Conservation (phyloP, 768 basidiomycete genomes). For the Suillus weaverae region DNA sequence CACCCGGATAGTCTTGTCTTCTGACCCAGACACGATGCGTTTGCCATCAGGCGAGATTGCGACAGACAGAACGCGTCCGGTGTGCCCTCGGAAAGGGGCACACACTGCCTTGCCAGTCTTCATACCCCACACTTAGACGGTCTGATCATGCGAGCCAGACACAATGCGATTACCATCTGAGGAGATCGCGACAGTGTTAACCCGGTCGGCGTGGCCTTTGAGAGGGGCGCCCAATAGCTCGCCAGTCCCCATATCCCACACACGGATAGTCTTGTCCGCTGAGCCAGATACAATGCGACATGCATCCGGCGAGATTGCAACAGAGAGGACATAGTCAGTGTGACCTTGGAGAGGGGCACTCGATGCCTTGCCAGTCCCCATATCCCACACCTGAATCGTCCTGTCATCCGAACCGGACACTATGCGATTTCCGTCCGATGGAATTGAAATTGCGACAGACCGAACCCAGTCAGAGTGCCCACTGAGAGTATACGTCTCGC, state of each 20-base stretch:
- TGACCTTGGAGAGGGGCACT: background rate
- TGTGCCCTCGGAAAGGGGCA: conserved; percentile 4
- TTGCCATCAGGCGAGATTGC: conserved; percentile 13
- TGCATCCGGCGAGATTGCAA: background rate
- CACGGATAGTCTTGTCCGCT: background rate
- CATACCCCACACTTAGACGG: background rate
- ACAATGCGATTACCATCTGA: background rate
- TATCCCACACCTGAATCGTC: background rate
- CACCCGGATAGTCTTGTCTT: background rate
- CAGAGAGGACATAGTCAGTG: background rate
- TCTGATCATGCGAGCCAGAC: conserved; percentile 1
- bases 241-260: background rate
- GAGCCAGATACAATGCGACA: background rate
- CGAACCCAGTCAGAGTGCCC: background rate
- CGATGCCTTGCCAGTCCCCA: background rate
- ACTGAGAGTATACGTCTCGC: background rate
- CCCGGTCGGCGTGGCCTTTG: background rate
- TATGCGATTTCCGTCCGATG: background rate
- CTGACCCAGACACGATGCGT: background rate
- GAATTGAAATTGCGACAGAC: background rate
- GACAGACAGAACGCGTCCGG: conserved; percentile 6
- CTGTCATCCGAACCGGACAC: background rate
- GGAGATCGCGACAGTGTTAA: background rate
- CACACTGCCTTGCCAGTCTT: background rate
- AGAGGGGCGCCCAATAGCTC: background rate